These are phyloP conservation scores for Penicillium palitans DNA, from an alignment of 2,329 filamentous ascomycete genomes.

Conservation along the genomic window DNA sequence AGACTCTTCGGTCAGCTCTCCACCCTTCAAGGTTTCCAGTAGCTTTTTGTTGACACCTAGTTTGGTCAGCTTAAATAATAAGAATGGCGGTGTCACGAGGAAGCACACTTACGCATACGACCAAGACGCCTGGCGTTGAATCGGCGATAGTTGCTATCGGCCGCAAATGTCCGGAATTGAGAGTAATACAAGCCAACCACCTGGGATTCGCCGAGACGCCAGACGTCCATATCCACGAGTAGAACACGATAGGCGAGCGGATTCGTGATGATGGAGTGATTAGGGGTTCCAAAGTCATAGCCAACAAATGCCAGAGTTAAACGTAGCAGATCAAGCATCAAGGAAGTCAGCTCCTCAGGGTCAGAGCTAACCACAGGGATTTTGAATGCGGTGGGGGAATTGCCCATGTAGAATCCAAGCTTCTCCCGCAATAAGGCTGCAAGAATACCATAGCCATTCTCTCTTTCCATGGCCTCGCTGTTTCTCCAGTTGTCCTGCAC, in stretches of 20 bases:
- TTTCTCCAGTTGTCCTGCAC: conserved; percentile 94
- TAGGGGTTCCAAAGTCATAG: conserved; percentile 75
- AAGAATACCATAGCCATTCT: conserved; percentile 88
- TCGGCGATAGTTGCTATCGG: conserved; percentile 85
- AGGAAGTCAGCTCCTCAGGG: conserved; percentile 51
- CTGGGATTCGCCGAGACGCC: conserved; percentile 73
- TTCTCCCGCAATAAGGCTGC: conserved; percentile 82
- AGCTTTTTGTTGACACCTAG: conserved; percentile 85
- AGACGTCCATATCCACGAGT: conserved; percentile 89
- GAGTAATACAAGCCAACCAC: conserved; percentile 89
- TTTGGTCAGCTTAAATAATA: conserved; percentile 20
- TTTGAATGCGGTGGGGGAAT: conserved; percentile 45
- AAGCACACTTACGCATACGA: conserved; percentile 73
- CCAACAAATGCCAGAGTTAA: conserved; percentile 84
- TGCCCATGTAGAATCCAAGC: conserved; percentile 48
- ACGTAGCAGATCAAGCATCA: conserved; percentile 65
- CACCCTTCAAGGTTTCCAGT: conserved; percentile 85
- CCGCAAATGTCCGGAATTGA: conserved; percentile 84
- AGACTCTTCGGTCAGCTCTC: conserved; percentile 70
- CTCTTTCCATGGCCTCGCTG: conserved; percentile 95
- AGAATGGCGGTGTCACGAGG: neutral
- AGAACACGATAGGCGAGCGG: conserved; percentile 90
- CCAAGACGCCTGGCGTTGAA: conserved; percentile 87
- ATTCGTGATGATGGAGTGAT: conserved; percentile 92
- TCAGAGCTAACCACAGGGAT: conserved; percentile 38